Base-by-base conservation (phyloP, 2,329 filamentous ascomycete species). In the Fusarium foetens region DNA sequence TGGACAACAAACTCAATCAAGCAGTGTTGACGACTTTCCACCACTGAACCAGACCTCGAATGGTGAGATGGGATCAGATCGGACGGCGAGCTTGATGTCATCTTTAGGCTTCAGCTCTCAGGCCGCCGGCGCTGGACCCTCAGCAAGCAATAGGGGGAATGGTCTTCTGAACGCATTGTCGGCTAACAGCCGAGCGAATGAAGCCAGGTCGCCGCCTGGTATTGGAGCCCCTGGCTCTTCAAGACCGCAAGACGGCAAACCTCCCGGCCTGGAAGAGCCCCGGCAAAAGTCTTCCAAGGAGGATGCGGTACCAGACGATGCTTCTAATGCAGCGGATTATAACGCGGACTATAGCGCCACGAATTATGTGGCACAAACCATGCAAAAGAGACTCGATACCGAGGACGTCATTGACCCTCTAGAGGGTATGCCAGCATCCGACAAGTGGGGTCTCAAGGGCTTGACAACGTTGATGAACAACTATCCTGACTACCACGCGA, bases 371-470 rank as follows among this genome's bases (percentile, higher is more conserved):
- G 41, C 41, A 36, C 54, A 49, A 48, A 13, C 54, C 19, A 29
- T 49, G 54, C 42, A 58, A 48, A 84, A 59, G 83, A 84, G 16
- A 70, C 72, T 23, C 78, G 54, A 82, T 36, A 70, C 76, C 11
- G 79, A 81, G 8, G 84, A 86, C 41, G 80, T 84, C 16, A 84
- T 88, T 71, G 89, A 92, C 77, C 89, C 89, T 49, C 81, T 92
- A 31, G 83, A 84, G 52, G 87, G 88, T 49, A 90, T 91, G 89
- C 80, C 86, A n/a, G 85, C 87, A 7, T 86, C 85, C 42, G 90
- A 92, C 75, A 90, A 87, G 77, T 92, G 86, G 85, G 90, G 90
- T 8, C 83, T 92, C 52, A 91, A 91, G 77, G 90, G 90, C 14
- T 82, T 91, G 66, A 85, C 86, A 63, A 87, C 88, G 36, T 81